Conservation (phyloP, 768 basidiomycete species). For the Trametes coccinea region DNA sequence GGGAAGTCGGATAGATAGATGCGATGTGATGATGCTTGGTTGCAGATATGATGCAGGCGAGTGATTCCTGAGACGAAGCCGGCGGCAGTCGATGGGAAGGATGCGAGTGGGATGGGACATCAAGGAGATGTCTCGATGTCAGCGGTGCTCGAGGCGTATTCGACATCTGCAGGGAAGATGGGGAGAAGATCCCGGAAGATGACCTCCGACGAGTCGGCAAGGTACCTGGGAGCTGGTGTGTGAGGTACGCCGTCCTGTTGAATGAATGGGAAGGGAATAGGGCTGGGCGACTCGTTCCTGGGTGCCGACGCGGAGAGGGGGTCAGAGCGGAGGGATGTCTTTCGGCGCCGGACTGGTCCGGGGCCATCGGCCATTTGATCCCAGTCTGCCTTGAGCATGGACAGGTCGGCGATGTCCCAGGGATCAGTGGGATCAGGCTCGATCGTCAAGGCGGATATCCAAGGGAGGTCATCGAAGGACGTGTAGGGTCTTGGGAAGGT, state of each 20-base stretch:
- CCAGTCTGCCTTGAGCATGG: constrained; percentile 44
- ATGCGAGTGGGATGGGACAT: constrained; percentile 23
- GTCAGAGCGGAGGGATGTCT: constrained; percentile 51
- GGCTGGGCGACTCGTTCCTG: background rate
- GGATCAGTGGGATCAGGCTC: constrained; percentile 42
- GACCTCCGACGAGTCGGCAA: constrained; percentile 18
- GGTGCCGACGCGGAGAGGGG: constrained; percentile 38
- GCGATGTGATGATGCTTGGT: constrained; percentile 10
- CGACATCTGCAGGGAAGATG: constrained; percentile 21
- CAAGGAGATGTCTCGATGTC: constrained; percentile 15
- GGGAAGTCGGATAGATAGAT: constrained; percentile 11
- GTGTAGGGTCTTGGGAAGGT: constrained; percentile 33
- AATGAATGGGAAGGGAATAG: constrained; percentile 12
- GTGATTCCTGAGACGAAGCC: background rate
- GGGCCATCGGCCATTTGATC: constrained; percentile 23
- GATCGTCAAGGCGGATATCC: constrained; percentile 61
- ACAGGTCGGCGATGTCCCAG: constrained; percentile 67
- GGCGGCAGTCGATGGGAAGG: background rate
- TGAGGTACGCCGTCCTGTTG: constrained; percentile 13
- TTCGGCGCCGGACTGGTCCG: constrained; percentile 63
- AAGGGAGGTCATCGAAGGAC: constrained; percentile 64
- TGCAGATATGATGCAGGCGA: constrained; percentile 14
- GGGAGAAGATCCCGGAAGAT: constrained; percentile 24
- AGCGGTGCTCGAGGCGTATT: constrained; percentile 13
- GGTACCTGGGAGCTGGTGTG: constrained; percentile 19